Percentiles rank a stretch among this genome's conserved stretches.
Evolutionary conservation across 2,329 filamentous ascomycete species (phyloP).

Genomic region (Pseudogymnoascus sp.): DNA sequence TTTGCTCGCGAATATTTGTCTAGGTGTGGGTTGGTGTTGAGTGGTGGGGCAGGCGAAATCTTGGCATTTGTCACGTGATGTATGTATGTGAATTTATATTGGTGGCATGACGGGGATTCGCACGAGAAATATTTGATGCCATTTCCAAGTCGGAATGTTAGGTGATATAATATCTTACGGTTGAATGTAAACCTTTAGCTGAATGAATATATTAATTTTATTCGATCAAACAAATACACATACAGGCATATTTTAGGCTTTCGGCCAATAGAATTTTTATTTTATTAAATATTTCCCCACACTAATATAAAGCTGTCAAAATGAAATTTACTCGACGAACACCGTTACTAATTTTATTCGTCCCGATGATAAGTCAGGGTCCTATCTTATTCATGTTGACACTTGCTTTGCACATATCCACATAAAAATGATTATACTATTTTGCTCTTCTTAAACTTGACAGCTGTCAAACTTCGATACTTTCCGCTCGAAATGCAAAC

Average conservation of each 20-base stretch:
- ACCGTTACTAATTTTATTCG: neutral
- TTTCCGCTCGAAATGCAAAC: neutral
- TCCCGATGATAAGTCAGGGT: neutral
- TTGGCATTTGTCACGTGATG: neutral
- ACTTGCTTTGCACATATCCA: neutral
- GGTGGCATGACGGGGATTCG: neutral
- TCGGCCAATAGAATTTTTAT: neutral
- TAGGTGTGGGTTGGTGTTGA: constrained; percentile 10
- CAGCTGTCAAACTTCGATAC: neutral
- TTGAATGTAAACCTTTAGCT: neutral
- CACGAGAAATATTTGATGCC: neutral
- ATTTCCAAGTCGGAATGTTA: neutral
- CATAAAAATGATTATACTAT: no score
- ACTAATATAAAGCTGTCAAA: neutral
- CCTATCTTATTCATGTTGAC: neutral
- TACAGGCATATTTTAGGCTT: neutral
- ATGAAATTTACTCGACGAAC: neutral
- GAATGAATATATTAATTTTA: neutral
- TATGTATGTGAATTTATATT: neutral
- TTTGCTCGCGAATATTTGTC: constrained; percentile 10
- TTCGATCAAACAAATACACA: neutral
- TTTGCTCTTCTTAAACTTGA: neutral
- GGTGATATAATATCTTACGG: neutral
- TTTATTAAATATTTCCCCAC: constrained; percentile 1
- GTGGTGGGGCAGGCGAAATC: constrained; percentile 10